Percentiles rank a stretch among this genome's conserved stretches.
Conservation (phyloP, 305 asterid genomes). For the Solanum hybrid region DNA sequence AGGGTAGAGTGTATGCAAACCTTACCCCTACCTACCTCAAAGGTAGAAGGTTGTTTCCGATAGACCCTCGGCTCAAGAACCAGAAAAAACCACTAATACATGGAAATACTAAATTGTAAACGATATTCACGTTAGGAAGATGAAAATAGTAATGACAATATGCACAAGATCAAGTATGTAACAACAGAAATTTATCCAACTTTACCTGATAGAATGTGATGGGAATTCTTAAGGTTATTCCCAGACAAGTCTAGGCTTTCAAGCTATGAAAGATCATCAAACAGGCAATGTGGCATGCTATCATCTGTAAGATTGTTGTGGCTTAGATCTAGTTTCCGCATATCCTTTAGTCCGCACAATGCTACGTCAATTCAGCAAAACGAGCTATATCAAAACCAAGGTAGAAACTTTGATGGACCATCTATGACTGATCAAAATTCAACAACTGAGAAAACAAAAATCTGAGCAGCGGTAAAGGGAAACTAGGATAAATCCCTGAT, state of each 20-base stretch:
- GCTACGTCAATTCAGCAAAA: neutral
- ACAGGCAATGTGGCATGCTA: constrained; percentile 10
- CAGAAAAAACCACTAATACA: neutral
- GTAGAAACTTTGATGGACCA: neutral
- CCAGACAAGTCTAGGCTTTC: neutral
- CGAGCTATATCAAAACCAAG: neutral
- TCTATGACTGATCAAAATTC: neutral
- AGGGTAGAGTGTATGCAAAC: neutral
- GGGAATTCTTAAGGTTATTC: neutral
- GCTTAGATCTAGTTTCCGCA: neutral
- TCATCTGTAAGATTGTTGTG: neutral
- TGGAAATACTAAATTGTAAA: neutral
- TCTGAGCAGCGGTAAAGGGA: neutral
- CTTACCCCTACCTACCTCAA: neutral
- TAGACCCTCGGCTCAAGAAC: neutral
- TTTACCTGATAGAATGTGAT: neutral
- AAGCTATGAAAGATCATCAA: neutral
- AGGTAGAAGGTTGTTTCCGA: neutral
- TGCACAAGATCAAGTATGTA: neutral
- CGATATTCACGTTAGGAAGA: neutral
- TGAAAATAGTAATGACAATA: neutral
- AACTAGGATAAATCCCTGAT: constrained; percentile 4
- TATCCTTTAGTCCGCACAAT: neutral
- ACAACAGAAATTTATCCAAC: neutral
- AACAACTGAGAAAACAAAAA: neutral